Evolutionary conservation across 257 asterid genomes (phyloP), one percentile per base, ranked within the genome.

Genomic region (Nicotiana otophora): DNA sequence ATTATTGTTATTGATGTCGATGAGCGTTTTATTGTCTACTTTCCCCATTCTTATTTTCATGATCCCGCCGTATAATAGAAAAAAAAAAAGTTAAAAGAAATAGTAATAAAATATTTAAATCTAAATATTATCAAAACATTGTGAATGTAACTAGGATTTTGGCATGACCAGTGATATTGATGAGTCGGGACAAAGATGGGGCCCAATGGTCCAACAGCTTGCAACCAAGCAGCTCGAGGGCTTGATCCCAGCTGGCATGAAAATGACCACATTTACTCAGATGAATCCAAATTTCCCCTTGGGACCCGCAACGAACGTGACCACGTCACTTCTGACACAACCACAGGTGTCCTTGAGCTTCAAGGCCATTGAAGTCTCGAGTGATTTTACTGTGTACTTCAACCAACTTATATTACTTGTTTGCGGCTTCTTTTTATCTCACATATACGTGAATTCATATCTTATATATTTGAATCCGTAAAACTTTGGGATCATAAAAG

Each of bases 281-380:
- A 69, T 81, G 54, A 76, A 79, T 86, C 85, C 82, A 36, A 84
- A 80, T 64, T 63, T 28, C 36, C 78, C 62, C 81, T 55, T 0
- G 82, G 90, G 91, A 11, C 86, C 90, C 90, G 46, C 80, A 2
- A 46, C 23, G 68, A 70, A 87, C 95, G 95, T 91, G 93, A 88
- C 88, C 95, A 87, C 92, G 91, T 91, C 88, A 88, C 82, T 5
- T 77, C 46, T 90, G 90, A 91, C 93, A 82, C 83, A 51, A 39
- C 48, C 66, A 77, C 87, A 81, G 82, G 89, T 90, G 90, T 85
- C 88, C 77, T 83, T 42, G 83, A 87, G 85, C 87, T 82, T 74
- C 86, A n/a, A 69, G 16, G 61, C 42, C 30, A 15, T 80, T 26
- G 4, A 83, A 78, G 68, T 82, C 88, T 46, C 39, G 26, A 23